phyloP scores from a whole-genome alignment of 192 early-diverging fungal species.

The Allomyces macrogynus region DNA sequence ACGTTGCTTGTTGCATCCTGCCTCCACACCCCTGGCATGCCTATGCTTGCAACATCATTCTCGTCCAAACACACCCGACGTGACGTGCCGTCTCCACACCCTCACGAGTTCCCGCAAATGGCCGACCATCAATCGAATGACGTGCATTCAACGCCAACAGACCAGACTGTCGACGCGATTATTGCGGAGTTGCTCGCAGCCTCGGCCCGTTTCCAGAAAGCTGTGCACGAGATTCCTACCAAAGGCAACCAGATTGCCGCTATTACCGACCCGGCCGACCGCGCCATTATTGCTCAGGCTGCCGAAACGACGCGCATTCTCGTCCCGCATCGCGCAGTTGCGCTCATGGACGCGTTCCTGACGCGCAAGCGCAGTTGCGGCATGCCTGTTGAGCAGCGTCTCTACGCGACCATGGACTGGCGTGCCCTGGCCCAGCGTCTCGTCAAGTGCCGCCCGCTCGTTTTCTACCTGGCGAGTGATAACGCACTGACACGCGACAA shows the following conservation, averaged over 20 bases:
- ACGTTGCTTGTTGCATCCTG: too few relatives aligned
- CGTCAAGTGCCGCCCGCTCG: slow-evolving; percentile 11
- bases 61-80: too few relatives aligned
- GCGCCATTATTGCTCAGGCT: background rate
- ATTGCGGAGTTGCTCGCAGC: background rate
- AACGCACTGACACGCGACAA: slow-evolving; percentile 7
- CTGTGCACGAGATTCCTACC: background rate
- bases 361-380: slow-evolving; percentile 5
- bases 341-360: slow-evolving; percentile 5
- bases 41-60: too few relatives aligned
- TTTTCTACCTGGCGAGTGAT: slow-evolving; percentile 6
- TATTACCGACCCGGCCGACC: background rate
- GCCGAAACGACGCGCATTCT: slow-evolving; percentile 4
- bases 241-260: background rate
- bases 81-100: too few relatives aligned
- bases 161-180: too few relatives aligned
- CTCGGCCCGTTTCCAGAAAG: background rate
- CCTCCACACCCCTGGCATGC: too few relatives aligned
- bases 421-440: slow-evolving; percentile 6
- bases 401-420: slow-evolving; percentile 6
- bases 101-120: too few relatives aligned
- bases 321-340: slow-evolving; percentile 2
- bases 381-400: background rate
- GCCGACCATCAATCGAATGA: too few relatives aligned
- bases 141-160: too few relatives aligned